Evolutionary conservation across 2,329 filamentous ascomycete species (phyloP), one percentile per base, ranked within the genome.

Genomic region (Talaromyces piceae): DNA sequence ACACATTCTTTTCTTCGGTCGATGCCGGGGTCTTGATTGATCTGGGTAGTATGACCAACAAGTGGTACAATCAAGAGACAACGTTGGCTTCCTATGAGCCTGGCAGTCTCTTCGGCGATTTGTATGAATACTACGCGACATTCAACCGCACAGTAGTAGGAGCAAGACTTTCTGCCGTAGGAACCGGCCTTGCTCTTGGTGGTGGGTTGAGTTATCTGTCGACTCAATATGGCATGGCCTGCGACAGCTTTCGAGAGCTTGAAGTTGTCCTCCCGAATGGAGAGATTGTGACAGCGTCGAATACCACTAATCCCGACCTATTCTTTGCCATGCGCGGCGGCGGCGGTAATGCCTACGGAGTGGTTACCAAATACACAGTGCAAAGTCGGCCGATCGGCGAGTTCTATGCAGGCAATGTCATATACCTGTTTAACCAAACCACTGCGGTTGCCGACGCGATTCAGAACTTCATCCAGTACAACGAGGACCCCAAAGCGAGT

Each of bases 301-400:
- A 41, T 6, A 55, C 47, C 23, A 55, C 52, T 20, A 55, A 54
- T 31, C 33, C 48, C 5, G 73, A 76, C 49, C 63, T 78, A 1
- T 78, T 76, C 61, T 76, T 71, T 69, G 76, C 75, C 20, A 60
- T 78, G 7, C 69, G 74, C 26, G 76, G 75, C 8, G 79, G 79
- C 7, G 80, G 80, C 2, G 80, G 78, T 1, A 78, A 76, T 58
- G 45, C 50, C 53, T 71, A 71, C 55, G 72, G 72, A 23, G 62
- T 75, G 11, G 71, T 73, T 5, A 65, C 69, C 1, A 60, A 60
- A 20, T 60, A 60, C 37, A 60, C 58, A 9, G 62, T 65, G 1
- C 61, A 64, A 43, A 63, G 56, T 23, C 54, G 58, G 2, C 61
- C 58, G 2, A 54, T 58, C 12, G 61, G 58, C 8, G 52, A 60